These are phyloP conservation scores for Cicer arietinum DNA, from an alignment of 306 rosid species.

Conservation along the genomic window DNA sequence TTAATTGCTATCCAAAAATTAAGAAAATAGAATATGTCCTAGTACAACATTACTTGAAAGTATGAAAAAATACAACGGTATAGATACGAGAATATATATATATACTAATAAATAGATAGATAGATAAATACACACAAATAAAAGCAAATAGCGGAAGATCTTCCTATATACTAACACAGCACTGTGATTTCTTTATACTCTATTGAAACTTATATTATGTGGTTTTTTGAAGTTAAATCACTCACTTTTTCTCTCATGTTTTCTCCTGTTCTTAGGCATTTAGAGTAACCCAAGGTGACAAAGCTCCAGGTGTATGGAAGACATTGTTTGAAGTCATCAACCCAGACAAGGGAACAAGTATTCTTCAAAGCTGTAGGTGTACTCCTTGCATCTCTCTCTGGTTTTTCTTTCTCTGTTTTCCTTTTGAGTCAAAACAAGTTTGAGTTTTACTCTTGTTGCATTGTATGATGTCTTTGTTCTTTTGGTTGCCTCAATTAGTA, in stretches of 20 bases:
- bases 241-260: conserved; percentile 2
- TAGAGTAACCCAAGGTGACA: conserved; percentile 60
- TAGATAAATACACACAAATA: background rate
- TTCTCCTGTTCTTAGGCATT: conserved; percentile 63
- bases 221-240: conserved; percentile 11
- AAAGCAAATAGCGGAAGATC: conserved; percentile 8
- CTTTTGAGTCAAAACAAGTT: conserved; percentile 34
- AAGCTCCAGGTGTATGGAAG: conserved; percentile 83
- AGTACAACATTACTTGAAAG: background rate
- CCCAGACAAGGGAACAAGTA: conserved; percentile 56
- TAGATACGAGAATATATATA: background rate
- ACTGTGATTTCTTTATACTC: conserved; percentile 1
- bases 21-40: background rate
- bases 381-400: conserved; percentile 17
- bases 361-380: conserved; percentile 62
- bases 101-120: no score
- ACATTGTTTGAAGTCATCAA: conserved; percentile 72
- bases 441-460: conserved; percentile 32
- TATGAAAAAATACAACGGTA: background rate
- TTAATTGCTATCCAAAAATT: conserved; percentile 13
- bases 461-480: conserved; percentile 5
- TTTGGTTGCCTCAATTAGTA: conserved; percentile 35
- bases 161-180: background rate
- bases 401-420: conserved; percentile 33
- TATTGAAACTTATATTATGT: conserved; percentile 26